Base-by-base conservation (phyloP, 805 yeast species). In the Candida sakaeoensis region DNA sequence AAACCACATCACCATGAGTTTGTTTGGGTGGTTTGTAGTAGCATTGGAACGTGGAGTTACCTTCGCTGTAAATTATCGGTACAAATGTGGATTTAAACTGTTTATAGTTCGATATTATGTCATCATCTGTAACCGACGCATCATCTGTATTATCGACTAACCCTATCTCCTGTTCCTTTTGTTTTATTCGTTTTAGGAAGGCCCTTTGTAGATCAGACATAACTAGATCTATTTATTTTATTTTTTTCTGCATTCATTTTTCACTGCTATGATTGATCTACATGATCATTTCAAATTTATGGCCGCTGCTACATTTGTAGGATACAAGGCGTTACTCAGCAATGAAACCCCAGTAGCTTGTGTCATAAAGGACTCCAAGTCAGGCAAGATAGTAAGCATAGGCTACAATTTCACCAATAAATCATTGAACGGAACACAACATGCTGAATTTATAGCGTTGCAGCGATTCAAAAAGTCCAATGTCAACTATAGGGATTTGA, bases 391-490 rank as follows among this genome's bases (percentile, higher is more conserved):
- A 16, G 63, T 91, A 8, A 85, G 88, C 15, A 69, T 71, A 39
- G 96, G 97, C 1, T 80, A 82, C 68, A 91, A 91, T 58, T 86
- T 80, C 54, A 91, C 98, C 7, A 91, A 91, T 54, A 70, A 79
- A 17, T 80, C 95, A 1, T 68, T 86, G 17, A 83, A 88, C 47
- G 97, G 98, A 1, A 86, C 91, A 2, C 73, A 85, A 30, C 99
- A 91, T 58, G 98, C 99, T 1, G 99, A 91, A 58, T 84, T 93
- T 49, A 72, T 83, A 42, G 96, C 91, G 0, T 81, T 88, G 12
- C 79, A 79, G 33, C 42, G 53, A 30, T 29, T 51, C n/a, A 50
- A 44, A 12, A 14, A 36, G 15, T 14, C 26, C 8, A 31, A 40
- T 18, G 18, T 38, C 2, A 22, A 40, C 8, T 77, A 87, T 51